phyloP scores from a whole-genome alignment of 208 protist genomes.

The Lotmaria passim region DNA sequence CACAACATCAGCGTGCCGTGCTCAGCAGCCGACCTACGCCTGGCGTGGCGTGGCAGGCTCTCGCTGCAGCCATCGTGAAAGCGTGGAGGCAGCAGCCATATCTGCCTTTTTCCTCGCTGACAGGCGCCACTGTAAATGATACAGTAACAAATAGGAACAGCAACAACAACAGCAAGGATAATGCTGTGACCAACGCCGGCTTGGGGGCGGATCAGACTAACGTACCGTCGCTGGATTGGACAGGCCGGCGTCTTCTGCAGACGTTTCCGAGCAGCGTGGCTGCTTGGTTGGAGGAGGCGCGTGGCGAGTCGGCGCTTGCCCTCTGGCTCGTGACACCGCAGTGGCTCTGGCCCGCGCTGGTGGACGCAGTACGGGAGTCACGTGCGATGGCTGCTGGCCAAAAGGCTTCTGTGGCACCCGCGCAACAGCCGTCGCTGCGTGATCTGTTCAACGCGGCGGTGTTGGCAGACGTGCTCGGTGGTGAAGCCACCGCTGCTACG shows the following conservation, averaged over 20 bases:
- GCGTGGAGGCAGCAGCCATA: constrained; percentile 7
- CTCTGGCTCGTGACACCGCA: constrained; percentile 34
- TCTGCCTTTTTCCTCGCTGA: constrained; percentile 2
- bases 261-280: constrained; percentile 13
- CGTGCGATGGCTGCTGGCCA: neutral
- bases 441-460: constrained; percentile 1
- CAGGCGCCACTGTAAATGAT: neutral
- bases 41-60: constrained; percentile 12
- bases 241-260: constrained; percentile 1
- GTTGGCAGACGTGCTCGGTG: neutral
- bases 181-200: too few species aligned
- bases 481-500: neutral
- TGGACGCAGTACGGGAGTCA: constrained; percentile 8
- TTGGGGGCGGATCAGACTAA: neutral
- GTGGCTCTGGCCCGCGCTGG: constrained; percentile 34
- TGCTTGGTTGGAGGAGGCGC: constrained; percentile 23
- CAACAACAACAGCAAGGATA: neutral
- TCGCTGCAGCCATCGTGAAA: constrained; percentile 1
- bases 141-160: too few species aligned
- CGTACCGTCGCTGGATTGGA: constrained; percentile 9
- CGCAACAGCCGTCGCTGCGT: neutral
- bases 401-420: neutral
- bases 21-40: constrained; percentile 35
- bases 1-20: constrained; percentile 34
- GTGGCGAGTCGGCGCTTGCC: constrained; percentile 15